Conservation (phyloP, 257 asterid species). For the Solanum commersonii region DNA sequence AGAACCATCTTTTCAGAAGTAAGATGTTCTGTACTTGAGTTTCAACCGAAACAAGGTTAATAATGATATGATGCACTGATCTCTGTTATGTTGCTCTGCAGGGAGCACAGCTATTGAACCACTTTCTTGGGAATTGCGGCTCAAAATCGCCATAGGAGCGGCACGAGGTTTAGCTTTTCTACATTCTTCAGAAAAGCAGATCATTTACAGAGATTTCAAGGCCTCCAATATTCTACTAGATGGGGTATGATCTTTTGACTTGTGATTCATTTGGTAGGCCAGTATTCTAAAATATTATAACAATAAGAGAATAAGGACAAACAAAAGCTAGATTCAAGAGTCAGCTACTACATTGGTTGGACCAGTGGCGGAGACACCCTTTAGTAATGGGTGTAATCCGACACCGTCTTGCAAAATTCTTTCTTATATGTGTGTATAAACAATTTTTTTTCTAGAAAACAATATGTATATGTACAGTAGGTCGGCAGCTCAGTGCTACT, state of each 20-base stretch:
- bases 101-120: slow-evolving; percentile 28
- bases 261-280: not conserved
- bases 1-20: slow-evolving; percentile 43
- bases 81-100: slow-evolving; percentile 3
- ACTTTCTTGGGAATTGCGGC: slow-evolving; percentile 29
- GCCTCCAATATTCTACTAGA: slow-evolving; percentile 40
- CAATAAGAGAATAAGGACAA: not conserved
- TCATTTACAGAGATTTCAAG: slow-evolving; percentile 40
- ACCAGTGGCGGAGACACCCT: not conserved
- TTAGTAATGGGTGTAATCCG: not conserved
- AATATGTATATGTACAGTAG: not conserved
- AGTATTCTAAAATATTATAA: not conserved
- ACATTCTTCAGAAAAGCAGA: slow-evolving; percentile 29
- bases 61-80: not conserved
- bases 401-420: not conserved
- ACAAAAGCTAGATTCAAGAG: not conserved
- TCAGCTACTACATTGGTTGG: not conserved
- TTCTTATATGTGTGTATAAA: not conserved
- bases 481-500: not conserved
- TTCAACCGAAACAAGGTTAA: not conserved
- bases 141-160: slow-evolving; percentile 36
- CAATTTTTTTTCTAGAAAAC: not conserved
- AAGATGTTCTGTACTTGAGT: slow-evolving; percentile 7
- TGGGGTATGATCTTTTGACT: slow-evolving; percentile 11
- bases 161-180: slow-evolving; percentile 37